Percentiles rank a stretch among this genome's conserved stretches.
These are phyloP conservation scores for Amanita exitialis DNA, from an alignment of 768 basidiomycete genomes.

Conservation along the genomic window DNA sequence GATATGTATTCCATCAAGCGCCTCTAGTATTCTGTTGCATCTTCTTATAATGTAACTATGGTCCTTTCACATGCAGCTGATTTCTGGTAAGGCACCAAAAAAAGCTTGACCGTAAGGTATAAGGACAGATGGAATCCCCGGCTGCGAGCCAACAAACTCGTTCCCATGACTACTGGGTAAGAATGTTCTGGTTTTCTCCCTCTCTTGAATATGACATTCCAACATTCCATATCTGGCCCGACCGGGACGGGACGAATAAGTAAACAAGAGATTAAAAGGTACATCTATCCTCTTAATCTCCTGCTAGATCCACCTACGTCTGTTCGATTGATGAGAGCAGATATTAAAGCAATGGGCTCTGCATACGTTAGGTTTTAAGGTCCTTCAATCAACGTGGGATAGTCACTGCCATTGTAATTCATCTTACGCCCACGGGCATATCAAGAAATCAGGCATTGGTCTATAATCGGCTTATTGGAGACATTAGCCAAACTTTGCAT, in stretches of 20 bases:
- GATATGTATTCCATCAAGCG: too few relatives aligned
- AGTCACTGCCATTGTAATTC: conserved; percentile 51
- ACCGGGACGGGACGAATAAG: background rate
- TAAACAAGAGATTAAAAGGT: too few relatives aligned
- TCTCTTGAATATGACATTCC: too few relatives aligned
- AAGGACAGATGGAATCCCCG: conserved; percentile 8
- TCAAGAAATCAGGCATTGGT: background rate
- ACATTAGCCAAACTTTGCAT: conserved; percentile 41
- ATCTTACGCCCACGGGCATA: conserved; percentile 26
- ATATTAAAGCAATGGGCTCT: conserved; percentile 30
- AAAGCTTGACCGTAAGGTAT: too few relatives aligned
- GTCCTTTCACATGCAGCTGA: background rate
- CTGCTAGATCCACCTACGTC: conserved; percentile 27
- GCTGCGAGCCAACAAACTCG: background rate
- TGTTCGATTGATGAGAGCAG: conserved; percentile 39
- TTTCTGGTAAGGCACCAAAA: background rate
- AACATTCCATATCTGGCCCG: too few relatives aligned
- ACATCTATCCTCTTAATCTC: background rate
- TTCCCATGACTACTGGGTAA: conserved; percentile 17
- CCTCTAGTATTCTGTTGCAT: background rate
- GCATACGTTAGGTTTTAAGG: conserved; percentile 16
- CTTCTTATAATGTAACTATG: background rate
- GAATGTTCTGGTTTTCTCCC: too few relatives aligned
- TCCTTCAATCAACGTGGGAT: background rate
- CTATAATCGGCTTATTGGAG: conserved; percentile 30